A percentile compares a stretch with the other conserved stretches of the same genome.
phyloP scores from a whole-genome alignment of 2,329 filamentous ascomycete species.

The Setomelanomma holmii region DNA sequence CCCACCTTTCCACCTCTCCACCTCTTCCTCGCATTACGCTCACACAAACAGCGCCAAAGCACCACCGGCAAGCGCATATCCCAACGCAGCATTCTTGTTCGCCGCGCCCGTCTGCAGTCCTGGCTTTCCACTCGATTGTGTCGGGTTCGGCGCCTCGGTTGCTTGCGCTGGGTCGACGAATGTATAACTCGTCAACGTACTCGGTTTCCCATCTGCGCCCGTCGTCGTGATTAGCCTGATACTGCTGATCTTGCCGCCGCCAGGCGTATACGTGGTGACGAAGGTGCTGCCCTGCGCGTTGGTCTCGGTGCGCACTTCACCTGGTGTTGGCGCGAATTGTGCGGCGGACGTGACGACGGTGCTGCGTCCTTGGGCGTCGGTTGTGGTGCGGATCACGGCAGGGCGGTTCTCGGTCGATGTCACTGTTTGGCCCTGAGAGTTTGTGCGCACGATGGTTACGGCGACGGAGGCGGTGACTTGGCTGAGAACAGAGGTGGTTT shows the following conservation, averaged over 20 bases:
- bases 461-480: constrained; percentile 49
- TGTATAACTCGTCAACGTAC: constrained; percentile 54
- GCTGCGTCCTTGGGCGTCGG: constrained; percentile 49
- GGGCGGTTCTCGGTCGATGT: constrained; percentile 49
- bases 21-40: background rate
- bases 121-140: constrained; percentile 39
- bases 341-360: constrained; percentile 45
- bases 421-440: constrained; percentile 46
- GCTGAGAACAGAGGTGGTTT: constrained; percentile 51
- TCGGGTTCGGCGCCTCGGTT: constrained; percentile 9
- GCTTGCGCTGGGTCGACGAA: constrained; percentile 48
- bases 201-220: constrained; percentile 37
- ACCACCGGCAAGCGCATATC: constrained; percentile 41
- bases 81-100: constrained; percentile 15
- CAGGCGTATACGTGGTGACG: constrained; percentile 56
- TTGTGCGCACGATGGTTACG: constrained; percentile 49
- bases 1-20: background rate
- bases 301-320: constrained; percentile 54
- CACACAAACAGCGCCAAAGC: constrained; percentile 41
- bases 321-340: constrained; percentile 40
- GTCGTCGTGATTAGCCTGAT: constrained; percentile 49
- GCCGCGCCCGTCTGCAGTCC: constrained; percentile 49
- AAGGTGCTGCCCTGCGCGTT: constrained; percentile 51
- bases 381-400: constrained; percentile 46
- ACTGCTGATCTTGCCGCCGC: constrained; percentile 49